A percentile compares a stretch with the other conserved stretches of the same genome.
phyloP scores from a whole-genome alignment of 192 early-diverging fungal species.

The Haplosporangium gracile region DNA sequence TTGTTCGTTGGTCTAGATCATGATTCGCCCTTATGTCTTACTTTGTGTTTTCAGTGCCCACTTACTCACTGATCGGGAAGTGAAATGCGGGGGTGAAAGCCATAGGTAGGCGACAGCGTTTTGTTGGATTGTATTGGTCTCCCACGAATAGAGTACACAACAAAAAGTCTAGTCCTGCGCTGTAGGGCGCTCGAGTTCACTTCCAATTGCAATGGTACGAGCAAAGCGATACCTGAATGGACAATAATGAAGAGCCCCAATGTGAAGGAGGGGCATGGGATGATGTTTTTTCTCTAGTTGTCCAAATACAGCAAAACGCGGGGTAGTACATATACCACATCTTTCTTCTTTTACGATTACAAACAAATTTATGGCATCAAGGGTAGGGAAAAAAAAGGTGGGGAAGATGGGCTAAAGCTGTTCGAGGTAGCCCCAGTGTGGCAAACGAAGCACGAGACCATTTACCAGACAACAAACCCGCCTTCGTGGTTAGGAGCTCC shows the following conservation, averaged over 20 bases:
- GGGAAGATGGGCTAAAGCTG: neutral
- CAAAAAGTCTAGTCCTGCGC: too few relatives aligned
- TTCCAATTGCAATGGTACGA: neutral
- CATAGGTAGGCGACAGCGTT: neutral
- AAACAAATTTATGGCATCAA: neutral
- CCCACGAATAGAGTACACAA: neutral
- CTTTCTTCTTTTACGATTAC: neutral
- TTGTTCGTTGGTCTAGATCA: neutral
- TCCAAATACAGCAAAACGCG: slow-evolving; percentile 7
- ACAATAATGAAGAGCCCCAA: neutral
- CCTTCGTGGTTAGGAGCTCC: neutral
- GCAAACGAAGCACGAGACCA: slow-evolving; percentile 11
- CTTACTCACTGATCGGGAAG: neutral
- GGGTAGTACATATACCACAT: neutral
- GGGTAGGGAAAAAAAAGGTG: neutral
- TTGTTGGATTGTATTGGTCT: neutral
- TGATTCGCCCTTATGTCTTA: neutral
- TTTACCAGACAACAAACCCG: neutral
- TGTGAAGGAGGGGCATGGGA: neutral
- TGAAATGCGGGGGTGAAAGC: slow-evolving; percentile 16
- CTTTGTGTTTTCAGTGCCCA: neutral
- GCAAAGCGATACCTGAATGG: neutral
- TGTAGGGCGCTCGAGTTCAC: too few relatives aligned
- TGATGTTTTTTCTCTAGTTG: neutral
- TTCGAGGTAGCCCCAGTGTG: slow-evolving; percentile 21